Conservation (phyloP, 2,329 filamentous ascomycete genomes). For the Cordyceps pruinosa region DNA sequence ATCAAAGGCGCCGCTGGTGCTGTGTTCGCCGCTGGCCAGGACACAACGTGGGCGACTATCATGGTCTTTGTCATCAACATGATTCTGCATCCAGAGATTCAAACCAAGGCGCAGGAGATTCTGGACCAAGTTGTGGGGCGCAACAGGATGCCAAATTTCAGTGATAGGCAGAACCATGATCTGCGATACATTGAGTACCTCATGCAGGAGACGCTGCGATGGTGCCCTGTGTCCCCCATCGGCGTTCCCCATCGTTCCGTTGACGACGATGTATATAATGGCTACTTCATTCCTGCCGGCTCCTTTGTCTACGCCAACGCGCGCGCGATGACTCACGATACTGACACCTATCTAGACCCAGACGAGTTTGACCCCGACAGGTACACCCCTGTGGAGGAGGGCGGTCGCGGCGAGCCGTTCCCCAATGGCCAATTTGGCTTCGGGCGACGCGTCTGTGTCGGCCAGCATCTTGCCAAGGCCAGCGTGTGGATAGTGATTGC, state of each 20-base stretch:
- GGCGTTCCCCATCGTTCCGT: constrained; percentile 49
- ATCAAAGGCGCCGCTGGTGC: constrained; percentile 44
- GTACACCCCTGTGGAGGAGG: constrained; percentile 28
- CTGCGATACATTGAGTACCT: constrained; percentile 39
- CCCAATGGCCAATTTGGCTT: constrained; percentile 45
- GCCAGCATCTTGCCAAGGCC: constrained; percentile 42
- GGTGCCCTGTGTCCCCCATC: constrained; percentile 38
- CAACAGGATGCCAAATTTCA: constrained; percentile 37
- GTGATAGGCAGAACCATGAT: constrained; percentile 30
- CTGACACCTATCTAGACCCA: constrained; percentile 33
- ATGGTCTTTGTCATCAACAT: constrained; percentile 40
- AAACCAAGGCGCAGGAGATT: constrained; percentile 38
- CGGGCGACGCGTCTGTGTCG: constrained; percentile 44
- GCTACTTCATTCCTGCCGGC: constrained; percentile 51
- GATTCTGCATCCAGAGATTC: constrained; percentile 35
- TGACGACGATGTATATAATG: constrained; percentile 50
- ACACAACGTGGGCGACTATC: constrained; percentile 38
- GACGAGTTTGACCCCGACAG: constrained; percentile 40
- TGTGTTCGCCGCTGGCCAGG: constrained; percentile 40
- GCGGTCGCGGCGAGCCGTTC: constrained; percentile 37
- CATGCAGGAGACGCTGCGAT: constrained; percentile 40
- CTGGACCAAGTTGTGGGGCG: constrained; percentile 41
- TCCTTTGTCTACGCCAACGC: constrained; percentile 36
- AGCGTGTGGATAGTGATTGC: constrained; percentile 36
- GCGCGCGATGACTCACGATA: constrained; percentile 38